Evolutionary conservation across 148 eudicot genomes (phyloP), one percentile per base, ranked within the genome.

Genomic region (Linanthus parryae): DNA sequence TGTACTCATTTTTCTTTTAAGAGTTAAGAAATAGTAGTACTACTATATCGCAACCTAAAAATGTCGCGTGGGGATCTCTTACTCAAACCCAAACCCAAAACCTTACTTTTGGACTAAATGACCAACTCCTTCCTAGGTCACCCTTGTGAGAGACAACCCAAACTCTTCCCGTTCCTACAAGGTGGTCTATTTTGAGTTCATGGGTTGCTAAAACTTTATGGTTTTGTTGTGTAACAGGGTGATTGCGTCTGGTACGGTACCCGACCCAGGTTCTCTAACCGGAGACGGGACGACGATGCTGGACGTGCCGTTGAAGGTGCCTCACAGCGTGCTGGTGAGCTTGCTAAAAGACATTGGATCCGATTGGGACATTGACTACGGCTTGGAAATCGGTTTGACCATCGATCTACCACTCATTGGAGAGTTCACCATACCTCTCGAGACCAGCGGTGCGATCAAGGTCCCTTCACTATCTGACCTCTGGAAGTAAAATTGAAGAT

Each of bases 341-440:
- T 48, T 77, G 56, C 69, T 52, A 1, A 69, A 56, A 52, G 83
- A 77, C 63, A 54, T 77, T 6, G 68, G 66, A 8, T 62, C 64
- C 1, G 83, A 77, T 57, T 73, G 78, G 78, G 78, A 77, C 54
- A 68, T 77, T 12, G 83, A 77, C 47, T 77, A 77, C 33, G 52
- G 64, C 8, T 54, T 77, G 28, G 70, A 66, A 3, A 21, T 77
- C 9, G 61, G 54, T 19, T 70, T 77, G 18, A 54, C 53, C 34
- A 31, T 77, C 10, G 83, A 77, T 56, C 65, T 77, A 15, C 83
- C 83, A 1, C 39, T 73, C 3, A 18, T 77, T n/a, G 83, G 83
- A 13, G 56, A 69, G 41, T 26, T 77, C 37, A 73, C 66, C 35
- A 69, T 77, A 46, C 78, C 83, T 14, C 50, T 77, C 30, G 50